phyloP scores from a whole-genome alignment of 2,329 filamentous ascomycete species.

The Harringtonia aguacate region DNA sequence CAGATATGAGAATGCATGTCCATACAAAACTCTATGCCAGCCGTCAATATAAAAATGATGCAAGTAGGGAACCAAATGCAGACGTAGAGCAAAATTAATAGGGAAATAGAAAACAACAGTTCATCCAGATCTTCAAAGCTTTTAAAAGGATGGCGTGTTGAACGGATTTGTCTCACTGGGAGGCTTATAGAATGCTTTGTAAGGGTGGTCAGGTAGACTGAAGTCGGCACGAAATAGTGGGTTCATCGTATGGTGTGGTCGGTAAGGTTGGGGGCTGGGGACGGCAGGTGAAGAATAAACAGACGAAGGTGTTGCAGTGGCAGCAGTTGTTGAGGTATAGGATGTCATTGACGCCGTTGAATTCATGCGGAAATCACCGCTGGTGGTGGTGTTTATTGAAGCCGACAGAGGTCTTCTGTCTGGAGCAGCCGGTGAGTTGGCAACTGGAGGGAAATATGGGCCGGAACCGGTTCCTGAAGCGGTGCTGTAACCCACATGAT shows the following conservation, averaged over 20 bases:
- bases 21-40: too few relatives aligned
- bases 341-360: not conserved
- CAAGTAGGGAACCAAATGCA: too few relatives aligned
- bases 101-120: too few relatives aligned
- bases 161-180: constrained; percentile 33
- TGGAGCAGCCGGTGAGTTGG: not conserved
- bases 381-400: not conserved
- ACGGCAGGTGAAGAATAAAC: constrained; percentile 13
- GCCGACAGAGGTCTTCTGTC: not conserved
- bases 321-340: not conserved
- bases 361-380: not conserved
- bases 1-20: too few relatives aligned
- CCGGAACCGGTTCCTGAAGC: too few relatives aligned
- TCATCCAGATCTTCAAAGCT: too few relatives aligned
- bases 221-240: constrained; percentile 66
- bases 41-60: too few relatives aligned
- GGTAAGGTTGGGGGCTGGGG: constrained; percentile 17
- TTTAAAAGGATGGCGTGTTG: constrained; percentile 3
- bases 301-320: not conserved
- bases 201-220: constrained; percentile 66
- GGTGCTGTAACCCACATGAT: too few relatives aligned
- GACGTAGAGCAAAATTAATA: too few relatives aligned
- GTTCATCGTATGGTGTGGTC: constrained; percentile 40
- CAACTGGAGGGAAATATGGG: not conserved
- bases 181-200: constrained; percentile 69